Base-by-base conservation (phyloP, 2,329 filamentous ascomycete species). In the Fusarium citri region DNA sequence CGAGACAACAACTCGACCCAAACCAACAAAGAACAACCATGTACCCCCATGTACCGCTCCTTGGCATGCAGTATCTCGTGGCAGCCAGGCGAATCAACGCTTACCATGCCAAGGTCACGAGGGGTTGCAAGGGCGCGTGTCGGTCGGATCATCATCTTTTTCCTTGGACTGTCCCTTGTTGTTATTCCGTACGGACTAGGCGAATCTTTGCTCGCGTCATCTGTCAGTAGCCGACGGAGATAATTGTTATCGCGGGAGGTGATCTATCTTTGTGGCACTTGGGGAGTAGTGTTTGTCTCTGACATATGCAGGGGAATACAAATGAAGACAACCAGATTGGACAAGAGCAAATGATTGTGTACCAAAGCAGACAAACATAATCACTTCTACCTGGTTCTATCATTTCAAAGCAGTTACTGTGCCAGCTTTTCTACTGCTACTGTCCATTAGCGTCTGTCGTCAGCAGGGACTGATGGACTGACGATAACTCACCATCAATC, bases 391-490 rank as follows among this genome's bases (percentile, higher is more conserved):
- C 48, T 63, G 16, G 22, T 20, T 34, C 34, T 25, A 66, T 45
- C 43, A 26, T n/a, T 68, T 16, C 26, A 15, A 40, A 42, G 18
- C 16, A 31, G 62, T 66, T 46, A 69, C 62, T 48, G 63, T 67
- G 63, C 34, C 53, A 45, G 34, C 43, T 55, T 34, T 40, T 26
- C 9, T 12, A 8, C 37, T 55, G 26, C 48, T 46, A 70, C 66
- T 69, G 57, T 69, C 61, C 28, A 18, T 43, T 69, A 69, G 66
- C 50, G 66, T 67, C 61, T 49, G 54, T 69, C 51, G 57, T 66
- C 61, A 66, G 61, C 66, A 66, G 50, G 48, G 45, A 25, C 31
- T 64, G 25, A 20, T 57, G 53, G 45, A 34, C 31, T 64, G 30
- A 20, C 62, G 53, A 54, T 63, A 50, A 46, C 49, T 50, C 59